These are phyloP conservation scores for Talaromyces sp. DNA, from an alignment of 2,329 filamentous ascomycete species.

Conservation along the genomic window DNA sequence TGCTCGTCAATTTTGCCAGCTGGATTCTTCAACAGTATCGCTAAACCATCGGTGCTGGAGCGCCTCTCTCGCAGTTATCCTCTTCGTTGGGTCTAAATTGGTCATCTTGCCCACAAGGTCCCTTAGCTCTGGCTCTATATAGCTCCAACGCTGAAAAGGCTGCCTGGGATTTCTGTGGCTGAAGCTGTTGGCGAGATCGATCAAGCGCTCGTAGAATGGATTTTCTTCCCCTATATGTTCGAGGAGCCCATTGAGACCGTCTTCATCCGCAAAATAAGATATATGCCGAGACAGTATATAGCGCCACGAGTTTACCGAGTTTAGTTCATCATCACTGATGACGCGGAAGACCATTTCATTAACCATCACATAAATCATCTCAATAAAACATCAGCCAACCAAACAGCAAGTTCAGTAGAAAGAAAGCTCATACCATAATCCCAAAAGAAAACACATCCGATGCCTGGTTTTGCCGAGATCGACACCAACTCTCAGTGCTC, in stretches of 20 bases:
- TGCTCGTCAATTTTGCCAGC: no score
- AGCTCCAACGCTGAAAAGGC: conserved; percentile 39
- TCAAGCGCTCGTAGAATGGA: conserved; percentile 26
- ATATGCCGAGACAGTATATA: conserved; percentile 34
- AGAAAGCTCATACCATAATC: conserved; percentile 23
- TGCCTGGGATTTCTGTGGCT: conserved; percentile 32
- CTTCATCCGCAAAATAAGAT: conserved; percentile 39
- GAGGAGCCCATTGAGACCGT: conserved; percentile 34
- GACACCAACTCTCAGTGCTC: conserved; percentile 33
- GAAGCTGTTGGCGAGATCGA: conserved; percentile 36
- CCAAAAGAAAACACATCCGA: conserved; percentile 36
- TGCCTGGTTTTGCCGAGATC: conserved; percentile 25
- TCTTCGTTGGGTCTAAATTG: conserved; percentile 25
- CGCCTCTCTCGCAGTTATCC: conserved; percentile 29
- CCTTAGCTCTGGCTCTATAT: conserved; percentile 29
- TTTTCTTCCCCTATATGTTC: conserved; percentile 35
- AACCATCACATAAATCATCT: conserved; percentile 29
- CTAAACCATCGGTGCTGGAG: conserved; percentile 29
- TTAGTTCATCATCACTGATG: conserved; percentile 20
- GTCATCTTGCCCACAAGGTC: conserved; percentile 29
- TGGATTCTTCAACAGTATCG: neutral
- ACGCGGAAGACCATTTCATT: conserved; percentile 27
- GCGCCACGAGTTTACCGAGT: conserved; percentile 22
- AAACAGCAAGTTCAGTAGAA: neutral
- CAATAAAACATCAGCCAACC: conserved; percentile 8